phyloP scores from a whole-genome alignment of 148 eudicot genomes.

The Cornus suecica region DNA sequence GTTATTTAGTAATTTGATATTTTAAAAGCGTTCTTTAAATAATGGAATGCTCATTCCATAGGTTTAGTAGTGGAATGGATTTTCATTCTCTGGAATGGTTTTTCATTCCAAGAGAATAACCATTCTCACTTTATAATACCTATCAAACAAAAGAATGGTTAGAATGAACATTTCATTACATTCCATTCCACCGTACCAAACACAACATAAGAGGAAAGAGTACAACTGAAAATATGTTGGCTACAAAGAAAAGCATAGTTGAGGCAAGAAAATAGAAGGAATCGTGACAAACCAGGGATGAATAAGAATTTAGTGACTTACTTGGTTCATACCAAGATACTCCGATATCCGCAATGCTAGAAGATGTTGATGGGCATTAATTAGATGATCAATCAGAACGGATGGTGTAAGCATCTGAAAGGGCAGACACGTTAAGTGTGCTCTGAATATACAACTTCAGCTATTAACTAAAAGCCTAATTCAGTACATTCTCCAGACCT shows the following conservation, averaged over 20 bases:
- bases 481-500: constrained; percentile 45
- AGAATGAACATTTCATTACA: too few species aligned
- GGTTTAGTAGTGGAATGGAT: too few species aligned
- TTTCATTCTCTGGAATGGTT: too few species aligned
- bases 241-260: neutral
- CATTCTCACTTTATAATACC: too few species aligned
- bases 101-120: too few species aligned
- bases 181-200: too few species aligned
- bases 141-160: too few species aligned
- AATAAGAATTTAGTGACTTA: constrained; percentile 25
- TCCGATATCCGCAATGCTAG: constrained; percentile 83
- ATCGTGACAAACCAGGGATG: neutral
- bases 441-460: neutral
- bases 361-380: constrained; percentile 82
- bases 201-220: too few species aligned
- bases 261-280: neutral
- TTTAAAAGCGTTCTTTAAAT: too few species aligned
- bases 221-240: too few species aligned
- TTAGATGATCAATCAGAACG: constrained; percentile 82
- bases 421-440: constrained; percentile 14
- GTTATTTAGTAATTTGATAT: too few species aligned
- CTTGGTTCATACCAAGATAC: constrained; percentile 81
- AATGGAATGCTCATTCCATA: too few species aligned
- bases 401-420: constrained; percentile 86
- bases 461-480: constrained; percentile 4